These are phyloP conservation scores for Candida corydali DNA, from an alignment of 805 yeast species.

Conservation along the genomic window DNA sequence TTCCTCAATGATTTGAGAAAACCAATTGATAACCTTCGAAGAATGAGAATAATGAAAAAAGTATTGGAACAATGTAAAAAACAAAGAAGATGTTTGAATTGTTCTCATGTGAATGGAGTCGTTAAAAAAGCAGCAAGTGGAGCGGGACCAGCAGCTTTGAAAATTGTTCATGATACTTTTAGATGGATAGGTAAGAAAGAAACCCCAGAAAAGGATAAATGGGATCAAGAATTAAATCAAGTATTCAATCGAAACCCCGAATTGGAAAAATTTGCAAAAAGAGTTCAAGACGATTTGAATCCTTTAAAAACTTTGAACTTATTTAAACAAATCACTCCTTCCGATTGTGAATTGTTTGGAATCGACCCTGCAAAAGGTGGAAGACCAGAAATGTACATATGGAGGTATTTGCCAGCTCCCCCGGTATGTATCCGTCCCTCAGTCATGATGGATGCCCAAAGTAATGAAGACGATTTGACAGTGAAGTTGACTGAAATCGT, in stretches of 20 bases:
- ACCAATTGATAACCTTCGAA: constrained; percentile 85
- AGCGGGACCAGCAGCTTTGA: constrained; percentile 87
- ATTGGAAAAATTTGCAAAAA: constrained; percentile 75
- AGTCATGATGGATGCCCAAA: constrained; percentile 85
- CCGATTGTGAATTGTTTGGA: constrained; percentile 90
- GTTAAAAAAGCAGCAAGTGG: constrained; percentile 95
- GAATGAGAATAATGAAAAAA: constrained; percentile 83
- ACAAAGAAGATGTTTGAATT: constrained; percentile 83
- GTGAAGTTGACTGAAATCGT: constrained; percentile 95
- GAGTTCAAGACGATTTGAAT: constrained; percentile 90
- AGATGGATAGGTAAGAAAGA: constrained; percentile 92
- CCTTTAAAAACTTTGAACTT: constrained; percentile 85
- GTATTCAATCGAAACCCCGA: constrained; percentile 80
- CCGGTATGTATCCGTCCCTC: constrained; percentile 99
- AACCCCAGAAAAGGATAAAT: constrained; percentile 75
- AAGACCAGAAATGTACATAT: constrained; percentile 91
- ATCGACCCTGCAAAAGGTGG: constrained; percentile 84
- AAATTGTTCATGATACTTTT: constrained; percentile 92
- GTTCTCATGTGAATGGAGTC: constrained; percentile 91
- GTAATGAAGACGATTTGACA: constrained; percentile 96
- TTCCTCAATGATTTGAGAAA: constrained; percentile 76
- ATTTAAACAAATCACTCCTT: constrained; percentile 79
- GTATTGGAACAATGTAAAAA: constrained; percentile 91
- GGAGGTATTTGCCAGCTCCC: constrained; percentile 98
- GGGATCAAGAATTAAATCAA: constrained; percentile 83